phyloP scores from a whole-genome alignment of 495 filamentous ascomycete species.

The Penicillium tannophilum region DNA sequence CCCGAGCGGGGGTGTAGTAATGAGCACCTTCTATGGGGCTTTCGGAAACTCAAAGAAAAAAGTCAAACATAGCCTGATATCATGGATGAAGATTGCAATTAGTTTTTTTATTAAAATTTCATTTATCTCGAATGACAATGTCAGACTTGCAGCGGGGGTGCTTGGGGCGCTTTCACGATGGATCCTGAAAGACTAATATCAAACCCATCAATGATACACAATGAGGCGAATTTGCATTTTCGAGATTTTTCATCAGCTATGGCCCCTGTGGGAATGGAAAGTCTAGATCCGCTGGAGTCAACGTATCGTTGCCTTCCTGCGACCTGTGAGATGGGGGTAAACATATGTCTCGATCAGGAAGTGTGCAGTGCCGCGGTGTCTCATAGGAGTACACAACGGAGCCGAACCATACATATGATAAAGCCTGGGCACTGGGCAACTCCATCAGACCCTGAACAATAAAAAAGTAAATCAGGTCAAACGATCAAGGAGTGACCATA shows the following conservation, averaged over 20 bases:
- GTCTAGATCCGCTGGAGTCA: neutral
- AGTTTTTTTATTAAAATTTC: neutral
- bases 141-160: conserved; percentile 1
- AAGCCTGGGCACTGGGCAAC: neutral
- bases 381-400: neutral
- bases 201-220: neutral
- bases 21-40: neutral
- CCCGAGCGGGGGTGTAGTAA: neutral
- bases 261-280: neutral
- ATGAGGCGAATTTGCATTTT: neutral
- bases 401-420: neutral
- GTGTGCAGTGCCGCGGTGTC: conserved; percentile 6
- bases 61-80: neutral
- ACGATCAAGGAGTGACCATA: neutral
- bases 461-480: neutral
- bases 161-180: conserved; percentile 4
- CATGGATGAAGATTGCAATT: neutral
- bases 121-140: neutral
- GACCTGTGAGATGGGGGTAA: neutral
- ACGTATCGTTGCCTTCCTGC: conserved; percentile 6
- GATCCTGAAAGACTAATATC: conserved; percentile 3
- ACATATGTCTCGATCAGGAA: conserved; percentile 4
- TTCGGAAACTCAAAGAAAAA: conserved; percentile 3
- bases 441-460: conserved; percentile 1
- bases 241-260: neutral